phyloP scores from a whole-genome alignment of 2,329 filamentous ascomycete genomes.

The Fusarium succisae region DNA sequence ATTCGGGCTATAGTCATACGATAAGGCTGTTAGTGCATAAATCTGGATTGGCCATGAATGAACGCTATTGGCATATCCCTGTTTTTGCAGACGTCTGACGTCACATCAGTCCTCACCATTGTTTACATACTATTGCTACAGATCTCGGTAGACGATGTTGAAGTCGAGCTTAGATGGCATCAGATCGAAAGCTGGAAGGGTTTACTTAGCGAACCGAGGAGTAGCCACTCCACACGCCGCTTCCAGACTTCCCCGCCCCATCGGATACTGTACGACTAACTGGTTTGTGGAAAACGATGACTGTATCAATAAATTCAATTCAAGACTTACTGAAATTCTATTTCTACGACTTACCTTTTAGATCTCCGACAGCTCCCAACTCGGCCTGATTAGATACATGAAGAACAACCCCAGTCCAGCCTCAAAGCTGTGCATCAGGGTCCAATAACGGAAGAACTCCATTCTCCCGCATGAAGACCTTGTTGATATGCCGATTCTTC shows the following conservation, averaged over 20 bases:
- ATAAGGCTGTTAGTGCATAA: neutral
- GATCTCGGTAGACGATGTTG: neutral
- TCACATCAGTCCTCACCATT: fast-evolving
- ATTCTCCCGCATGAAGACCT: neutral
- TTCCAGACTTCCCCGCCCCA: neutral
- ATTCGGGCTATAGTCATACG: neutral
- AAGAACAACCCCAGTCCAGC: neutral
- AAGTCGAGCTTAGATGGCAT: neutral
- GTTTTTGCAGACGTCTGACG: too few relatives aligned
- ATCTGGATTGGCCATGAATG: neutral
- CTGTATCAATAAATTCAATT: neutral
- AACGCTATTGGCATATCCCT: neutral
- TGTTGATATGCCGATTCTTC: conserved; percentile 12
- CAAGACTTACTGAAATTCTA: neutral
- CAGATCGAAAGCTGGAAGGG: neutral
- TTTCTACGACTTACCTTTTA: neutral
- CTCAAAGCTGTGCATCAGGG: neutral
- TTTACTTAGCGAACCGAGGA: too few relatives aligned
- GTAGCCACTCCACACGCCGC: neutral
- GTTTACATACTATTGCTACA: neutral
- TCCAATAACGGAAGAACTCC: neutral
- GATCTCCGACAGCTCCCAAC: too few relatives aligned
- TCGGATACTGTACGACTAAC: neutral
- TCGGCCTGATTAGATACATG: neutral
- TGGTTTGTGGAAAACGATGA: fast-evolving